Evolutionary conservation across 139 green algal species (phyloP).

Genomic region (Coelastrella sp.): DNA sequence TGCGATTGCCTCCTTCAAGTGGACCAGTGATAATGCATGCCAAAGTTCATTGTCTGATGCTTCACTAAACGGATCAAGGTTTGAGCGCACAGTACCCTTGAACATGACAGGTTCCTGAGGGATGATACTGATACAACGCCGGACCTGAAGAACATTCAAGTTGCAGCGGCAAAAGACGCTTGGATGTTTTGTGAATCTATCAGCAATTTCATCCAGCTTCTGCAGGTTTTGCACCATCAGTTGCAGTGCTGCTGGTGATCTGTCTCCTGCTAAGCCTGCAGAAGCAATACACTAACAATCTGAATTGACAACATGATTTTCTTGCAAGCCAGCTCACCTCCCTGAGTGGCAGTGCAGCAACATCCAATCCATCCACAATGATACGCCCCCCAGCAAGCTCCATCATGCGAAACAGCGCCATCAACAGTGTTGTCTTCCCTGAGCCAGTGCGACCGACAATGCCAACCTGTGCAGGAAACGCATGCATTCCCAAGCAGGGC

Average conservation of each 20-base stretch:
- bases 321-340: too few species aligned
- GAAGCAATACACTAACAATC: too few species aligned
- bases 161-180: too few species aligned
- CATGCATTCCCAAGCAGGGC: too few species aligned
- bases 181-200: too few species aligned
- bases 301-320: too few species aligned
- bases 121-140: slow-evolving; percentile 82
- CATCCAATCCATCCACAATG: slow-evolving; percentile 84
- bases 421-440: slow-evolving; percentile 85
- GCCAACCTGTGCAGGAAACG: slow-evolving; percentile 32
- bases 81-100: slow-evolving; percentile 87
- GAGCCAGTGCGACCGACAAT: slow-evolving; percentile 80
- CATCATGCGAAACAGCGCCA: slow-evolving; percentile 84
- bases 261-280: too few species aligned
- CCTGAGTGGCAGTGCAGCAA: slow-evolving; percentile 70
- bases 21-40: slow-evolving; percentile 63
- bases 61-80: slow-evolving; percentile 91
- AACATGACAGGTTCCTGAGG: slow-evolving; percentile 97
- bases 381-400: slow-evolving; percentile 84
- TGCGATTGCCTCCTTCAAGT: slow-evolving; percentile 59
- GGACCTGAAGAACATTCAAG: slow-evolving; percentile 61
- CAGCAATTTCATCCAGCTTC: too few species aligned
- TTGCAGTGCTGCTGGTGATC: too few species aligned
- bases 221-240: too few species aligned
- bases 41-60: slow-evolving; percentile 76